Conservation (phyloP, 2,329 filamentous ascomycete species). For the Bretziella fagacearum region DNA sequence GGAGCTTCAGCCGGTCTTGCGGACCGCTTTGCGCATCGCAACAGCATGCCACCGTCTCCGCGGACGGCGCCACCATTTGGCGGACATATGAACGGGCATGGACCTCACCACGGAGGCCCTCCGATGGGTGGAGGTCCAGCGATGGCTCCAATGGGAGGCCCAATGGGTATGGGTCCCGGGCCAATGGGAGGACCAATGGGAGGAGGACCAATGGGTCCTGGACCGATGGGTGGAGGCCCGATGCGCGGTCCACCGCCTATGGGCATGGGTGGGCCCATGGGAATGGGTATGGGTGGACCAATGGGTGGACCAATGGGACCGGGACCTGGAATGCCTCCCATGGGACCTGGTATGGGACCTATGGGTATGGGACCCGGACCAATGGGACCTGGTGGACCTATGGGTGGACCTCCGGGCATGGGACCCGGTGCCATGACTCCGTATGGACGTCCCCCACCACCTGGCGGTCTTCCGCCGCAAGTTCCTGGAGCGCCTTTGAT, state of each 20-base stretch:
- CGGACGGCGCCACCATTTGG: slow-evolving; percentile 10
- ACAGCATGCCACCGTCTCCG: slow-evolving; percentile 13
- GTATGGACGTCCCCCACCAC: slow-evolving; percentile 7
- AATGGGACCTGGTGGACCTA: slow-evolving; percentile 10
- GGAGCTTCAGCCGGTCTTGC: slow-evolving; percentile 4
- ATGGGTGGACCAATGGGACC: neutral
- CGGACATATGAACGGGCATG: slow-evolving; percentile 4
- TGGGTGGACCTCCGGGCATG: slow-evolving; percentile 6
- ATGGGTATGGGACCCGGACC: slow-evolving; percentile 2
- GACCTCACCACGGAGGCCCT: slow-evolving; percentile 5
- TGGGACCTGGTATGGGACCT: slow-evolving; percentile 8
- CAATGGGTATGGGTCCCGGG: slow-evolving; percentile 3
- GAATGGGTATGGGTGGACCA: neutral
- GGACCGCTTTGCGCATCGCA: slow-evolving; percentile 8
- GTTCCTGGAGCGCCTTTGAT: slow-evolving; percentile 7
- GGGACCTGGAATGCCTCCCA: slow-evolving; percentile 1
- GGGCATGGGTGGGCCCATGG: slow-evolving; percentile 4
- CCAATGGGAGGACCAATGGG: slow-evolving; percentile 3
- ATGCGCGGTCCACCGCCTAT: too few relatives aligned
- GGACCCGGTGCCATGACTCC: slow-evolving; percentile 9
- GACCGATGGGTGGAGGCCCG: slow-evolving; percentile 3
- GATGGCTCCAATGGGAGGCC: slow-evolving; percentile 1
- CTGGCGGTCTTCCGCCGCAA: slow-evolving; percentile 9
- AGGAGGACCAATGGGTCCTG: slow-evolving; percentile 1
- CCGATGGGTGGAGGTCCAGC: slow-evolving; percentile 6